phyloP scores from a whole-genome alignment of 495 filamentous ascomycete genomes.

The Cenococcum geophilum region DNA sequence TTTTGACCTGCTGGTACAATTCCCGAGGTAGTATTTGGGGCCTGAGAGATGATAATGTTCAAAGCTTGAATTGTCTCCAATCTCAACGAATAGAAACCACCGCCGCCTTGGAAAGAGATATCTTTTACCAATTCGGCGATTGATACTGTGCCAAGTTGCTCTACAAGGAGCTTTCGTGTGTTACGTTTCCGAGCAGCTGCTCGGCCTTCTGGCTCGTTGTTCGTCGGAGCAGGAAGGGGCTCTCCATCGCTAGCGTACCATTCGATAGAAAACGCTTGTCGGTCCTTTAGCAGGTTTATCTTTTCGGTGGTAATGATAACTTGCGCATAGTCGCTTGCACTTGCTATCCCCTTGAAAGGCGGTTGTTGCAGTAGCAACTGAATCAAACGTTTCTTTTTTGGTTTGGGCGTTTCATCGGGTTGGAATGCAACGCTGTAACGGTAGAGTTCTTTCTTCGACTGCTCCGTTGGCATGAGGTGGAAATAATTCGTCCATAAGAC shows the following conservation, averaged over 20 bases:
- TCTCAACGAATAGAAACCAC: conserved; percentile 24
- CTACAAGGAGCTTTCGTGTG: conserved; percentile 19
- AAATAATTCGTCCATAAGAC: conserved; percentile 47
- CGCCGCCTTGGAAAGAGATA: conserved; percentile 24
- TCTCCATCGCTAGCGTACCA: conserved; percentile 22
- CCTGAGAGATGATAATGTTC: conserved; percentile 47
- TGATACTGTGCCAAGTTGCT: conserved; percentile 21
- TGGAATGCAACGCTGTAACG: conserved; percentile 31
- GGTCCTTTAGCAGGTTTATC: conserved; percentile 18
- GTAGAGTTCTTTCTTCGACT: conserved; percentile 10
- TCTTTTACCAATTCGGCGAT: conserved; percentile 35
- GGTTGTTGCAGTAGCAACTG: conserved; percentile 24
- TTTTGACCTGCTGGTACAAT: conserved; percentile 33
- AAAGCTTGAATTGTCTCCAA: conserved; percentile 43
- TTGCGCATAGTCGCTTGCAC: conserved; percentile 33
- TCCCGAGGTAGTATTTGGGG: conserved; percentile 38
- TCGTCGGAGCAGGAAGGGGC: conserved; percentile 12
- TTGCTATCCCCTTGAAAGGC: conserved; percentile 14
- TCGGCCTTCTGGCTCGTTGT: conserved; percentile 4
- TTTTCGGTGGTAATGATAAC: conserved; percentile 31
- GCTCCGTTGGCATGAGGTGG: conserved; percentile 24
- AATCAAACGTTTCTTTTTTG: conserved; percentile 30
- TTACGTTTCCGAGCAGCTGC: conserved; percentile 13
- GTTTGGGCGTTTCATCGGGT: conserved; percentile 19
- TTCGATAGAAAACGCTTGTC: conserved; percentile 18